Conservation (phyloP, 139 green algal species). For the Coccomyxa sp. region DNA sequence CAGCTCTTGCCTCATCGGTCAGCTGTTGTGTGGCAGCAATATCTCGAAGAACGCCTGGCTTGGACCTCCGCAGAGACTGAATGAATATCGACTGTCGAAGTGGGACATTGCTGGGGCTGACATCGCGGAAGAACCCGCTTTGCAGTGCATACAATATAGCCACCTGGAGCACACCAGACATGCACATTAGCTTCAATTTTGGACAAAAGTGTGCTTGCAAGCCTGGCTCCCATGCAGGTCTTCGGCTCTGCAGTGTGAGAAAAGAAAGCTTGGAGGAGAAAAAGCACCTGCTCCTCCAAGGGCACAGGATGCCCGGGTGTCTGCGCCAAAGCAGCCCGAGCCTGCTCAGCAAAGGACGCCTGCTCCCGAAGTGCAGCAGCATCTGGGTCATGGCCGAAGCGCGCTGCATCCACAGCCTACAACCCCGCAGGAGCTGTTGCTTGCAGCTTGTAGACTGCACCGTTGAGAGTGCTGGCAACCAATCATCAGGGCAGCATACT, state of each 20-base stretch:
- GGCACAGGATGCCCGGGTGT: slow-evolving; percentile 28
- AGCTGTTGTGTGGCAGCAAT: slow-evolving; percentile 9
- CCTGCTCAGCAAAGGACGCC: slow-evolving; percentile 22
- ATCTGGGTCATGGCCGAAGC: slow-evolving; percentile 19
- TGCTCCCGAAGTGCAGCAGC: slow-evolving; percentile 11
- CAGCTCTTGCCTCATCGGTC: background rate
- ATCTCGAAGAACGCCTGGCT: background rate
- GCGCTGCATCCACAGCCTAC: slow-evolving; percentile 37
- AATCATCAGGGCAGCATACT: background rate
- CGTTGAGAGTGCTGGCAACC: background rate
- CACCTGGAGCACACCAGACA: slow-evolving; percentile 23
- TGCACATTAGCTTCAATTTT: background rate
- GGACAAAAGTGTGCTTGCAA: background rate
- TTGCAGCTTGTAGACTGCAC: slow-evolving; percentile 7
- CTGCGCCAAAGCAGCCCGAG: slow-evolving; percentile 47
- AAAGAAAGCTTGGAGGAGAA: background rate
- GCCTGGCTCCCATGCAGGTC: background rate
- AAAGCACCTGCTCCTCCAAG: slow-evolving; percentile 40
- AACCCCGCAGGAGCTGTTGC: slow-evolving; percentile 9
- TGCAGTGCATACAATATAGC: slow-evolving; percentile 45
- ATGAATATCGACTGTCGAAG: background rate
- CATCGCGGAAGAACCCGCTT: slow-evolving; percentile 30
- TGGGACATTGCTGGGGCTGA: slow-evolving; percentile 20
- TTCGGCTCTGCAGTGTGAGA: background rate
- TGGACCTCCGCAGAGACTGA: background rate